Percentiles rank a stretch among this genome's conserved stretches.
phyloP scores from a whole-genome alignment of 116 monocot species.

The Dioscorea cayenensis region DNA sequence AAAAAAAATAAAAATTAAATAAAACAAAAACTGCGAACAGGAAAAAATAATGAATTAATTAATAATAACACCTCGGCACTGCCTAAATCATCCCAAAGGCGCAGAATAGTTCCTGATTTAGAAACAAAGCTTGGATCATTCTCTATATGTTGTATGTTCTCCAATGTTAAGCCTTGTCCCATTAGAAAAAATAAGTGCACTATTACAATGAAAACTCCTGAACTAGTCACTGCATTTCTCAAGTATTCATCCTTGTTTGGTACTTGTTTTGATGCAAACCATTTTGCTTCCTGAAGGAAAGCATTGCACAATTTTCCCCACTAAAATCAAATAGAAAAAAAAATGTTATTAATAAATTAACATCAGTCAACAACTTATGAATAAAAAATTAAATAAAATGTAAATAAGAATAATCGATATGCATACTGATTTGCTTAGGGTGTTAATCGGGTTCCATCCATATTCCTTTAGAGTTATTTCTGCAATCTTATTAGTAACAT shows the following conservation, averaged over 20 bases:
- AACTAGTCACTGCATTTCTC: slow-evolving; percentile 33
- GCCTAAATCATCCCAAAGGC: slow-evolving; percentile 56
- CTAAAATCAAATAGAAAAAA: slow-evolving; percentile 12
- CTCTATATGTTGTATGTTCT: slow-evolving; percentile 11
- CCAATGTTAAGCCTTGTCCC: slow-evolving; percentile 19
- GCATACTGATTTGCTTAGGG: slow-evolving; percentile 30
- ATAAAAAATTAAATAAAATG: background rate
- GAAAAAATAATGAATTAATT: no score
- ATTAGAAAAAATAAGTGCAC: slow-evolving; percentile 26
- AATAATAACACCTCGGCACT: slow-evolving; percentile 32
- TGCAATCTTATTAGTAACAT: slow-evolving; percentile 37
- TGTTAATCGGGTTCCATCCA: slow-evolving; percentile 36
- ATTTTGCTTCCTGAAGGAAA: slow-evolving; percentile 36
- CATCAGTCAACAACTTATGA: no score
- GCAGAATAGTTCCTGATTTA: slow-evolving; percentile 29
- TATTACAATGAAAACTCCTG: slow-evolving; percentile 17
- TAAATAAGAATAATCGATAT: background rate
- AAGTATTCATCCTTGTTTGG: slow-evolving; percentile 33
- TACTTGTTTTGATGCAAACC: slow-evolving; percentile 21
- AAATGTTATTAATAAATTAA: background rate
- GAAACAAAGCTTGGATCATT: slow-evolving; percentile 12
- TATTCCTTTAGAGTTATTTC: slow-evolving; percentile 18
- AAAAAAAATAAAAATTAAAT: no score
- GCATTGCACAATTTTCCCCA: slow-evolving; percentile 25
- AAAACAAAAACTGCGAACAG: no score